Base-by-base conservation (phyloP, 2,329 filamentous ascomycete genomes). In the Trichoderma oligosporum region DNA sequence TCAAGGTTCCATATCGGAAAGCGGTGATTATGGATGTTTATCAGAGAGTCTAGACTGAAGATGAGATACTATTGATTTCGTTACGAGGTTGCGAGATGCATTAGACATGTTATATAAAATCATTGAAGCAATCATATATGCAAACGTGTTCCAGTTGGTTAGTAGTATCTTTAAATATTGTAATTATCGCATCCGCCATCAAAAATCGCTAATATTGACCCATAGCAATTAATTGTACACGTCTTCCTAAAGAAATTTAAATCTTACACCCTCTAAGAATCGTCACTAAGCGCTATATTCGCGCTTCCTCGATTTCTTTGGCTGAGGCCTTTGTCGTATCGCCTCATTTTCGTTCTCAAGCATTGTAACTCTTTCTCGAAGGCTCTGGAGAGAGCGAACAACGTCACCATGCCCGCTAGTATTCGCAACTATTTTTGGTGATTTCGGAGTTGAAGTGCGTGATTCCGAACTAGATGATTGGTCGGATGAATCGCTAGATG, bases 301-400 rank as follows among this genome's bases (percentile, higher is more conserved):
- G 27, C 49, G 49, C 6, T 53, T 53, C 38, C 39, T 53, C 16
- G 49, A n/a, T 18, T 53, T 53, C 7, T 35, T 53, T 12, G 27
- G 11, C n/a, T 27, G 18, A 14, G 49, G 44, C 2, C 14, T 25
- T 1, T 31, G 38, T 7, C 49, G 38, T 7, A 35, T 16, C 2
- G 49, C 49, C 1, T 53, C 49, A 31, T 53, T 44, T 44, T 53
- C 49, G 7, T 24, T 53, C 49, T 53, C 49, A n/a, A 53, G 49
- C 14, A n/a, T 53, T 8, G 3, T 53, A 3, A 53, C 49, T 9
- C 38, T 33, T 18, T 53, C 49, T 4, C 49, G 38, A 3, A 53
- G 49, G 38, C 49, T 53, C 12, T 53, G 49, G 9, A 53, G 38
- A 33, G 49, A 53, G 27, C 38, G 49, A 24, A 53, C 25, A n/a